These are phyloP conservation scores for Phalaenopsis aphrodite DNA, from an alignment of 106 monocot genomes.

Conservation along the genomic window DNA sequence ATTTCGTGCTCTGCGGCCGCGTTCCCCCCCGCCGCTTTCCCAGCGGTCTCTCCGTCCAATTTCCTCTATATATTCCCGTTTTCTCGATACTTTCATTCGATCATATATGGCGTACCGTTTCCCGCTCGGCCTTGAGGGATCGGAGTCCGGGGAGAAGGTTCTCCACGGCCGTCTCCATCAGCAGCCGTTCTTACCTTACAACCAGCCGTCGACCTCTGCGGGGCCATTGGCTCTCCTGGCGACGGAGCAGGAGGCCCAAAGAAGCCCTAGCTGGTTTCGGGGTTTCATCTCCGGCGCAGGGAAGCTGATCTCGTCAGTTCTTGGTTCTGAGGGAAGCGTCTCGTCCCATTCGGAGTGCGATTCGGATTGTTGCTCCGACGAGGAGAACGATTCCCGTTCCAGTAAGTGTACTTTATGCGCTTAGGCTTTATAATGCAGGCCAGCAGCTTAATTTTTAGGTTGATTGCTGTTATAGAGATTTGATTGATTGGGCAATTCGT, in stretches of 20 bases:
- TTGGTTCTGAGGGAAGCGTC: slow-evolving; percentile 20
- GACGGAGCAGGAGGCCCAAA: neutral
- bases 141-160: slow-evolving; percentile 21
- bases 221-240: neutral
- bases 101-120: slow-evolving; percentile 18
- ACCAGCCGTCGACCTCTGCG: slow-evolving; percentile 1
- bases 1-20: neutral
- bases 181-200: slow-evolving; percentile 20
- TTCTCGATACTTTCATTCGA: neutral
- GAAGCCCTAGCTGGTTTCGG: slow-evolving; percentile 31
- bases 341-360: slow-evolving; percentile 11
- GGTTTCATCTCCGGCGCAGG: slow-evolving; percentile 47
- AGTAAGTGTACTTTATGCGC: neutral
- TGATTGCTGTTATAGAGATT: neutral
- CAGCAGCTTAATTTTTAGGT: neutral
- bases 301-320: slow-evolving; percentile 54
- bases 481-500: neutral
- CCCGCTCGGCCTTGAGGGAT: slow-evolving; percentile 13
- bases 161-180: slow-evolving; percentile 16
- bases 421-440: neutral
- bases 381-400: neutral
- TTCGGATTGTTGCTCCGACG: slow-evolving; percentile 11
- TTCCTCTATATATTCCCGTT: neutral
- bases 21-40: neutral
- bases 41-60: neutral